phyloP scores from a whole-genome alignment of 257 asterid genomes.

The Salvia hispanica region DNA sequence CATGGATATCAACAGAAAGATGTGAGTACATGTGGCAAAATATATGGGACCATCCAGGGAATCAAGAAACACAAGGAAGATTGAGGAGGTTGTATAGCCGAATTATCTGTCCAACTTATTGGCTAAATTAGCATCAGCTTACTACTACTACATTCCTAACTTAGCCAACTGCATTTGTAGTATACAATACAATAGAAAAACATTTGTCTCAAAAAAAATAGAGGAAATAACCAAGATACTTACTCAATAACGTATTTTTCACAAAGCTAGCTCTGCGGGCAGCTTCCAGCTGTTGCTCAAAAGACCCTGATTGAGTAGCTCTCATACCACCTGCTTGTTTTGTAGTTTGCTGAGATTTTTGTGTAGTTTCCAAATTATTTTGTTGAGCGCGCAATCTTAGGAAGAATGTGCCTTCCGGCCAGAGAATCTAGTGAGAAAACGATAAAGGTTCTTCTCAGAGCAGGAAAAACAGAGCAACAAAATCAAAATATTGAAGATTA shows the following conservation, averaged over 20 bases:
- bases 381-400: constrained; percentile 46
- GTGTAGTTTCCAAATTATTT: constrained; percentile 42
- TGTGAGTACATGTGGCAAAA: neutral
- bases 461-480: neutral
- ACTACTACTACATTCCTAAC: neutral
- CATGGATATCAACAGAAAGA: neutral
- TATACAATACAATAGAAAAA: neutral
- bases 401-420: constrained; percentile 95
- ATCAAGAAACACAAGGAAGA: neutral
- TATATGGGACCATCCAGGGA: constrained; percentile 15
- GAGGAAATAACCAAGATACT: constrained; percentile 43
- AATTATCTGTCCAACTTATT: neutral
- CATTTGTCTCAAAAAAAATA: neutral
- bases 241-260: constrained; percentile 81
- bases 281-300: constrained; percentile 97
- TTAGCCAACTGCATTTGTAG: neutral
- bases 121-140: neutral
- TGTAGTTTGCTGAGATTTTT: constrained; percentile 42
- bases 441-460: constrained; percentile 19
- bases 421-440: constrained; percentile 61
- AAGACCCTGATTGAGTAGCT: constrained; percentile 63
- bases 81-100: neutral
- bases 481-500: neutral
- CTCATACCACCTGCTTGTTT: constrained; percentile 49
- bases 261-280: constrained; percentile 92